A percentile compares a stretch with the other conserved stretches of the same genome.
Conservation (phyloP, 176 grass and related monocot genomes). For the Musa acuminata region DNA sequence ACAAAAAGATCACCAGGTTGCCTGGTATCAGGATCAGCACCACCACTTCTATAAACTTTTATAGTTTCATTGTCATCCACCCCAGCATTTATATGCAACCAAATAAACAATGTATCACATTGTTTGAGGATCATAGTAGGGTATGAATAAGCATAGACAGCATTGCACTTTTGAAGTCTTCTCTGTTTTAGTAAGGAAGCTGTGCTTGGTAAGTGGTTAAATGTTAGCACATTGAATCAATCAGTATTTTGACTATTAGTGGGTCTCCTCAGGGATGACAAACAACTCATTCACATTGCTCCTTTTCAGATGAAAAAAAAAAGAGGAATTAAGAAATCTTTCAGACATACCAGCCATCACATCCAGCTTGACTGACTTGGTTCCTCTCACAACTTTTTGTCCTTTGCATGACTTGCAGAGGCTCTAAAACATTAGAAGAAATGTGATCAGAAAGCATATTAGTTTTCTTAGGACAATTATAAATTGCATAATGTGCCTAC, state of each 20-base stretch:
- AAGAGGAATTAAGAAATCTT: not conserved
- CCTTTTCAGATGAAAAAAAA: not conserved
- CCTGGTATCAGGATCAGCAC: conserved; percentile 63
- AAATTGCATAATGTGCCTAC: no score
- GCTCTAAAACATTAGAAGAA: conserved; percentile 32
- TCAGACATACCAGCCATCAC: conserved; percentile 52
- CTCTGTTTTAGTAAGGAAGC: not conserved
- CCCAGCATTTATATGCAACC: conserved; percentile 29
- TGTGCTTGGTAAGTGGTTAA: not conserved
- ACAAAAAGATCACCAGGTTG: conserved; percentile 87
- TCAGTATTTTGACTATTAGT: no score
- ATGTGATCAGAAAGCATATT: not conserved
- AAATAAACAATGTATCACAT: not conserved
- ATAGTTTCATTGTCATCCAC: conserved; percentile 64
- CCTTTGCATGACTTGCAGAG: conserved; percentile 88
- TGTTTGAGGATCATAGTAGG: not conserved
- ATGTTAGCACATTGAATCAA: not conserved
- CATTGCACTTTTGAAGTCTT: not conserved
- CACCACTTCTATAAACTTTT: conserved; percentile 69
- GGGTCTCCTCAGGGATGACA: not conserved
- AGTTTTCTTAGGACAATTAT: not conserved
- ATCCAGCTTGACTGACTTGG: conserved; percentile 53
- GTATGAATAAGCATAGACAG: not conserved
- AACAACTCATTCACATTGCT: not conserved
- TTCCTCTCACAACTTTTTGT: conserved; percentile 54